These are phyloP conservation scores for Paracorniculantispora psalliotae DNA, from an alignment of 2,329 filamentous ascomycete species.

Conservation along the genomic window DNA sequence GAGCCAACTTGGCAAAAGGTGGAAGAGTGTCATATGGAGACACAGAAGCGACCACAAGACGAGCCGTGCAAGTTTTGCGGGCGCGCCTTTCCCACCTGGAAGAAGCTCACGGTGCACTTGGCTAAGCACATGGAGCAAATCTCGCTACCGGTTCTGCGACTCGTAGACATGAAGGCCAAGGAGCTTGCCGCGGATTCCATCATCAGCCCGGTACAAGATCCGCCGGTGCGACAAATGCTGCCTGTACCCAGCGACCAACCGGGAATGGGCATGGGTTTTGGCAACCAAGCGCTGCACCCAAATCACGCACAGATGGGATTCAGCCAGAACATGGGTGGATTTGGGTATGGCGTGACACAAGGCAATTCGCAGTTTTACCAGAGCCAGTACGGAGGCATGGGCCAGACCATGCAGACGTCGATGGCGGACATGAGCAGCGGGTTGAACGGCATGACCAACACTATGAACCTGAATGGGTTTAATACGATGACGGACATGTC, in stretches of 20 bases:
- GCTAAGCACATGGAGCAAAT: slow-evolving; percentile 94
- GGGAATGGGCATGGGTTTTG: not conserved
- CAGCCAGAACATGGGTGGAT: not conserved
- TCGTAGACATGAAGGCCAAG: slow-evolving; percentile 44
- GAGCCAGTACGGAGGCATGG: slow-evolving; percentile 24
- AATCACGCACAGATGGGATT: slow-evolving; percentile 9
- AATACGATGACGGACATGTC: slow-evolving; percentile 19
- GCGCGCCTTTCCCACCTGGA: slow-evolving; percentile 77
- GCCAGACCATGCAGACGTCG: slow-evolving; percentile 21
- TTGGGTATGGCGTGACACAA: not conserved
- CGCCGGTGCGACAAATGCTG: slow-evolving; percentile 34
- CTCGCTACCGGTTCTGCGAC: slow-evolving; percentile 69
- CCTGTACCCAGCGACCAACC: slow-evolving; percentile 23
- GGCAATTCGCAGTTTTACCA: slow-evolving; percentile 22
- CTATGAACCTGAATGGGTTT: slow-evolving; percentile 14
- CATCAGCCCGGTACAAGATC: slow-evolving; percentile 62
- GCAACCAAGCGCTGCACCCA: slow-evolving; percentile 6
- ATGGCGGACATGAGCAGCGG: slow-evolving; percentile 15
- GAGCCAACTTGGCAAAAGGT: slow-evolving; percentile 74
- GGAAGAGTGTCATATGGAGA: slow-evolving; percentile 71
- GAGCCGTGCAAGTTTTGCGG: slow-evolving; percentile 87
- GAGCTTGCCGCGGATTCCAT: slow-evolving; percentile 56
- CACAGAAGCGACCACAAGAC: slow-evolving; percentile 57
- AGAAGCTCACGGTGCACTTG: slow-evolving; percentile 88
- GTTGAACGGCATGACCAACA: not conserved